Conservation (phyloP, 192 early-diverging fungal species). For the Helicostylum pulchrum region DNA sequence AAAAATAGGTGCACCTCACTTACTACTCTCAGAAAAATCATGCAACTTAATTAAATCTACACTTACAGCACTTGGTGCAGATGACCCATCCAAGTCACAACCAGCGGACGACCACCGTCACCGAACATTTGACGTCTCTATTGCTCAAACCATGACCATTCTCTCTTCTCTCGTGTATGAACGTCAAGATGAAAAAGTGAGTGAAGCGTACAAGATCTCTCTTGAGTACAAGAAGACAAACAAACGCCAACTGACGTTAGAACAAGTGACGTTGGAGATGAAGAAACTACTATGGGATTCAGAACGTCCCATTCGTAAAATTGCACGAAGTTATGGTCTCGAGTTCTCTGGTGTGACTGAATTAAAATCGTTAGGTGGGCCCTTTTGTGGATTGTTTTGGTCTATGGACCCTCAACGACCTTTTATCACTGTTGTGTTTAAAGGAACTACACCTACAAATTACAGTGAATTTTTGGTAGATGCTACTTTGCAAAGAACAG, state of each 20-base stretch:
- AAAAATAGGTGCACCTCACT: slow-evolving; percentile 21
- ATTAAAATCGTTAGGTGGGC: slow-evolving; percentile 46
- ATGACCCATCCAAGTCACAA: not conserved
- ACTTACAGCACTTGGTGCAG: slow-evolving; percentile 13
- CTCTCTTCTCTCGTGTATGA: slow-evolving; percentile 49
- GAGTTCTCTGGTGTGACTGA: slow-evolving; percentile 45
- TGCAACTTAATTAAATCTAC: slow-evolving; percentile 15
- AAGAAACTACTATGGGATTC: slow-evolving; percentile 27
- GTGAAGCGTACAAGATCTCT: slow-evolving; percentile 16
- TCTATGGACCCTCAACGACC: slow-evolving; percentile 32
- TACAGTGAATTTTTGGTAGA: slow-evolving; percentile 51
- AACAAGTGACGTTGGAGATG: slow-evolving; percentile 7
- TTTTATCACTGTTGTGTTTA: slow-evolving; percentile 44
- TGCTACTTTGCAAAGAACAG: slow-evolving; percentile 43
- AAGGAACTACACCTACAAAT: slow-evolving; percentile 50
- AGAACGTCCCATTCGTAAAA: slow-evolving; percentile 32
- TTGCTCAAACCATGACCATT: slow-evolving; percentile 40
- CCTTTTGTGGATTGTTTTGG: slow-evolving; percentile 49
- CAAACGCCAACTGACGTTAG: not conserved
- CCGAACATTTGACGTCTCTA: slow-evolving; percentile 34
- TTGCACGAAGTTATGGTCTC: slow-evolving; percentile 27
- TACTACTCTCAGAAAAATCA: slow-evolving; percentile 17
- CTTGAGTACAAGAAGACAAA: not conserved
- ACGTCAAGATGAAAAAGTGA: slow-evolving; percentile 41
- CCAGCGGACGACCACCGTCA: not conserved